Base-by-base conservation (phyloP, 106 monocot species). In the Hemerocallis citrina region DNA sequence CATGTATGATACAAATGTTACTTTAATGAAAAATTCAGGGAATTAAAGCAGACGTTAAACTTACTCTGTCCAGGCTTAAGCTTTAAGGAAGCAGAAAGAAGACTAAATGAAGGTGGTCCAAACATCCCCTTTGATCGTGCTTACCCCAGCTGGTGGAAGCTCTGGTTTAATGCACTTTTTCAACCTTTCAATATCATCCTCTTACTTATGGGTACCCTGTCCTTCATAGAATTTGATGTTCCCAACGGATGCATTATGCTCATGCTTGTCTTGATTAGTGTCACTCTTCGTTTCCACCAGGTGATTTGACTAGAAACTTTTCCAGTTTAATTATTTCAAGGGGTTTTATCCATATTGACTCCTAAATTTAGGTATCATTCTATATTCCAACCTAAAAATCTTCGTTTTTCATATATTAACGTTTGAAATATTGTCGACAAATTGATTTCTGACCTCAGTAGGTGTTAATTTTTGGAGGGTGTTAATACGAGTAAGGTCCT, bases 181-280 rank as follows among this genome's bases (percentile, higher is more conserved):
- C 51, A 70, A 61, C 79, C 74, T 52, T 75, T 74, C 16, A 74
- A 79, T 50, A 59, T 79, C 22, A 69, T 79, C 31, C 64, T 79
- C 54, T 37, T 70, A 7, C 37, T 75, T 27, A 66, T 79, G 70
- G 64, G 65, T 24, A 65, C 39, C 0, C 20, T 75, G 16, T 75
- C 79, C 27, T 79, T 37, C 54, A 21, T 79, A 40, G 54, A 59
- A 27, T 29, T 5, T 32, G 74, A 70, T 28, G 19, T 49, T 19
- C 65, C 69, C 25, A 79, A 74, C 32, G 79, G 74, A 57, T 56
- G 35, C 67, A 77, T 77, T 12, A 67, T 66, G 66, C 25, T 77
- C 39, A 47, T 44, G 34, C 62, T 77, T 15, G 72, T 77, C 13
- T 15, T 72, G 10, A 55, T 71, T 9, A 77, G 67, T 30, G 62